These are phyloP conservation scores for Laetiporus sulphureus DNA, from an alignment of 1,284 basidiomycete genomes.

Conservation along the genomic window DNA sequence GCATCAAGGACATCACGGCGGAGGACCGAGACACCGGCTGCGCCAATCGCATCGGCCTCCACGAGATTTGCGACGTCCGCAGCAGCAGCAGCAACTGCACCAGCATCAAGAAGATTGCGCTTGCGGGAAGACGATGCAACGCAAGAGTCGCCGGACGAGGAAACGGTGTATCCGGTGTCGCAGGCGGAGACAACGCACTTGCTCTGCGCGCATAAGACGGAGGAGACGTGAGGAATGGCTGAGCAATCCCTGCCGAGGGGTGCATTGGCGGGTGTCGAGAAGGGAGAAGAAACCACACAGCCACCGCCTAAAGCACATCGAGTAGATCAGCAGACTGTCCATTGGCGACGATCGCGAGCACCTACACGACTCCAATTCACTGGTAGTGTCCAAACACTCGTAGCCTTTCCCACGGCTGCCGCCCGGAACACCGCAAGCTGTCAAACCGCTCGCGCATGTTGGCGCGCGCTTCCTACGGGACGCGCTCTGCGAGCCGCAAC, in stretches of 20 bases:
- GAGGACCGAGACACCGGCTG: background rate
- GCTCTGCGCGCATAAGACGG: conserved; percentile 24
- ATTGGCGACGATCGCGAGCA: no score
- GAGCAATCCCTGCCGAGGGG: conserved; percentile 25
- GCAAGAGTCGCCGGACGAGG: conserved; percentile 8
- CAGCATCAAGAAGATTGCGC: conserved; percentile 3
- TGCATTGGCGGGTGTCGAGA: conserved; percentile 5
- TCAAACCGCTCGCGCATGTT: conserved; percentile 7
- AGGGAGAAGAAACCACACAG: conserved; percentile 18
- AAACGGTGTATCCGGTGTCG: conserved; percentile 19
- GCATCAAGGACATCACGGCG: background rate
- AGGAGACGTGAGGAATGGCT: conserved; percentile 21
- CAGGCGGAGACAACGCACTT: conserved; percentile 26
- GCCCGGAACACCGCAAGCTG: conserved; percentile 20
- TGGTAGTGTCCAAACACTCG: conserved; percentile 25
- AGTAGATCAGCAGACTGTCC: no score
- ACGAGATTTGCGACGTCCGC: background rate
- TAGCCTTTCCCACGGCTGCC: conserved; percentile 13
- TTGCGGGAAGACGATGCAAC: background rate
- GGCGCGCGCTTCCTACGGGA: conserved; percentile 3
- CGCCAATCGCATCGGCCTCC: background rate
- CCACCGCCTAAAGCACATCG: conserved; percentile 22
- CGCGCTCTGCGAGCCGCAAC: conserved; percentile 14
- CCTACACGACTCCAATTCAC: conserved; percentile 27
- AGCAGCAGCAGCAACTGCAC: background rate